Percentiles rank a stretch among this genome's conserved stretches.
Conservation (phyloP, 2,329 filamentous ascomycete genomes). For the Fusarium sp. region DNA sequence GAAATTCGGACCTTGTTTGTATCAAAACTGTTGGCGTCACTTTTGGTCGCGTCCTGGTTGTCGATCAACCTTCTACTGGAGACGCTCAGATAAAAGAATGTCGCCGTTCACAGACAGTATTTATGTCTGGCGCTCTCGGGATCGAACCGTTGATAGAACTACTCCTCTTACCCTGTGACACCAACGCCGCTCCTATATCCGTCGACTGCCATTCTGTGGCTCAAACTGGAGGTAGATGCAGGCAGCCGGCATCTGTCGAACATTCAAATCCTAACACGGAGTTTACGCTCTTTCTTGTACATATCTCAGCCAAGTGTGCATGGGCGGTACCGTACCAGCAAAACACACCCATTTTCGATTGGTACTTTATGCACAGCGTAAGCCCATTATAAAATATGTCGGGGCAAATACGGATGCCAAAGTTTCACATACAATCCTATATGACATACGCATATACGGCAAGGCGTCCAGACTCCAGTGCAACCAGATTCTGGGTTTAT, state of each 20-base stretch:
- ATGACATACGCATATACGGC: background rate
- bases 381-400: background rate
- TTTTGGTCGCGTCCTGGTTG: constrained; percentile 21
- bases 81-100: background rate
- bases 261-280: constrained; percentile 18
- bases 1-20: constrained; percentile 24
- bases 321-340: constrained; percentile 41
- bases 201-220: constrained; percentile 24
- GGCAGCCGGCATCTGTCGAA: constrained; percentile 20
- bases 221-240: constrained; percentile 31
- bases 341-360: constrained; percentile 32
- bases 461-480: background rate
- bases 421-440: constrained; percentile 6
- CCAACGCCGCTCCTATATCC: constrained; percentile 29
- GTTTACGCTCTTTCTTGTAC: constrained; percentile 5
- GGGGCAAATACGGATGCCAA: background rate
- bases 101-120: constrained; percentile 1
- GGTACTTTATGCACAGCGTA: constrained; percentile 11
- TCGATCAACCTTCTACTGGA: constrained; percentile 24
- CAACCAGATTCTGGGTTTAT: background rate
- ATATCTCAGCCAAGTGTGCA: constrained; percentile 4
- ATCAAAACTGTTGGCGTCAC: constrained; percentile 12
- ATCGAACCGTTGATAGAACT: constrained; percentile 16
- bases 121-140: background rate
- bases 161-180: constrained; percentile 24